Conservation (phyloP, 495 filamentous ascomycete species). For the Neurospora sp. region DNA sequence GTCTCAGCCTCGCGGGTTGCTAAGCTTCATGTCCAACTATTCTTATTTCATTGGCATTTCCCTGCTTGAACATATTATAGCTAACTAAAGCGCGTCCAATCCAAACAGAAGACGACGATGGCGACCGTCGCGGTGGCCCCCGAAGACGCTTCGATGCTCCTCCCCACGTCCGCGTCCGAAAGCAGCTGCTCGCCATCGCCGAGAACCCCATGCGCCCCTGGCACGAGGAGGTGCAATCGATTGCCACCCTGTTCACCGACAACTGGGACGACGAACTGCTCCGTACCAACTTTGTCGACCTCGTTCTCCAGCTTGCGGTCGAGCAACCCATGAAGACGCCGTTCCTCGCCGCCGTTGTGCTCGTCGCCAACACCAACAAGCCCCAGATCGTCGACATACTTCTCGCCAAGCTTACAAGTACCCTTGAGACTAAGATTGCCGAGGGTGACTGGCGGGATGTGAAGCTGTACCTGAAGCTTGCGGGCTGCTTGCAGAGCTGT, state of each 20-base stretch:
- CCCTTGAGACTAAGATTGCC: constrained; percentile 51
- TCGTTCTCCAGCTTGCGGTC: constrained; percentile 62
- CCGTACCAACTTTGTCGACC: constrained; percentile 54
- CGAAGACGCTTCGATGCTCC: constrained; percentile 75
- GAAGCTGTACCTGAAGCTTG: constrained; percentile 80
- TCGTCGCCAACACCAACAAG: constrained; percentile 64
- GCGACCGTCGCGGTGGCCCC: constrained; percentile 61
- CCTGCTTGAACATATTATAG: neutral
- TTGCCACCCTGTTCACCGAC: constrained; percentile 66
- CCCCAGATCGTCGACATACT: constrained; percentile 61
- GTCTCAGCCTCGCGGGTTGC: neutral
- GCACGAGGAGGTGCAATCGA: constrained; percentile 67
- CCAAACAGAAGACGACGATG: constrained; percentile 47
- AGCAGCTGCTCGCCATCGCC: constrained; percentile 71
- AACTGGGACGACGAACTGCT: constrained; percentile 66
- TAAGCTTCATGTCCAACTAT: neutral
- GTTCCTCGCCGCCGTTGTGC: constrained; percentile 71
- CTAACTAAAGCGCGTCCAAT: neutral
- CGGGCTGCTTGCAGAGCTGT: constrained; percentile 70
- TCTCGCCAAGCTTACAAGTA: constrained; percentile 46
- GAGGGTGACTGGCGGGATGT: constrained; percentile 77
- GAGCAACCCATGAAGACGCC: constrained; percentile 97
- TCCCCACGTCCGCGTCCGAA: constrained; percentile 61
- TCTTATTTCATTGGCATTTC: neutral
- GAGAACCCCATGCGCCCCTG: constrained; percentile 73